Percentiles rank a stretch among this genome's conserved stretches.
These are phyloP conservation scores for Aspergillus avenaceus DNA, from an alignment of 495 filamentous ascomycete species.

Conservation along the genomic window DNA sequence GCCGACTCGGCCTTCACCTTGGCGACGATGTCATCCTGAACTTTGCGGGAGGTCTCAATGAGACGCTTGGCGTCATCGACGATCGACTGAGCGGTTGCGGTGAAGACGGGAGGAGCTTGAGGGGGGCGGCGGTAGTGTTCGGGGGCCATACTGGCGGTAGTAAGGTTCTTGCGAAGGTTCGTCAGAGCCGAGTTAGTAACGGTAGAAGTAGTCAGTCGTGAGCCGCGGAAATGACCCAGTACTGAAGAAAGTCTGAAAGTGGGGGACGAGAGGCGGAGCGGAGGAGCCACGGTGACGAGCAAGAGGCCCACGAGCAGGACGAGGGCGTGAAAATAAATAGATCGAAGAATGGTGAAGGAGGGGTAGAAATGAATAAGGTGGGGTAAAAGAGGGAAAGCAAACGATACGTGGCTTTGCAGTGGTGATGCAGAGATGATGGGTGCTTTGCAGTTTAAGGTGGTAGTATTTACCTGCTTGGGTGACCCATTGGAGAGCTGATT, in stretches of 20 bases:
- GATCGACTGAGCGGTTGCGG: constrained; percentile 71
- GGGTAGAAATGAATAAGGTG: neutral
- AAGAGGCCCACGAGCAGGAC: constrained; percentile 56
- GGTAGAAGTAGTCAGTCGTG: constrained; percentile 22
- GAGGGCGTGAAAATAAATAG: constrained; percentile 49
- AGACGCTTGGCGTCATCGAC: constrained; percentile 71
- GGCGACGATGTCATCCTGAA: constrained; percentile 72
- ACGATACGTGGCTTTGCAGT: constrained; percentile 3
- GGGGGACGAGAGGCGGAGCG: constrained; percentile 51
- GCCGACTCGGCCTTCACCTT: constrained; percentile 61
- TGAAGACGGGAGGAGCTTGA: constrained; percentile 82
- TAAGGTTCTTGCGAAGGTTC: constrained; percentile 43
- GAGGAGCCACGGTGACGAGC: constrained; percentile 73
- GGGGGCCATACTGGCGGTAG: constrained; percentile 64
- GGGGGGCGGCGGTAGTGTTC: constrained; percentile 64
- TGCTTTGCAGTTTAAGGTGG: neutral
- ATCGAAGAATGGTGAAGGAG: constrained; percentile 25
- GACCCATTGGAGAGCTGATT: neutral
- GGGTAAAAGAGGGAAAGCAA: neutral
- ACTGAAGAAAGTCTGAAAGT: constrained; percentile 48
- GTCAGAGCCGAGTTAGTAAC: constrained; percentile 14
- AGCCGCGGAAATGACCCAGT: constrained; percentile 53
- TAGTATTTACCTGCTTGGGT: neutral
- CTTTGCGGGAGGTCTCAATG: constrained; percentile 59
- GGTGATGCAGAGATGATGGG: neutral